Conservation (phyloP, 352 stramenopile genomes). For the Thraustotheca clavata region DNA sequence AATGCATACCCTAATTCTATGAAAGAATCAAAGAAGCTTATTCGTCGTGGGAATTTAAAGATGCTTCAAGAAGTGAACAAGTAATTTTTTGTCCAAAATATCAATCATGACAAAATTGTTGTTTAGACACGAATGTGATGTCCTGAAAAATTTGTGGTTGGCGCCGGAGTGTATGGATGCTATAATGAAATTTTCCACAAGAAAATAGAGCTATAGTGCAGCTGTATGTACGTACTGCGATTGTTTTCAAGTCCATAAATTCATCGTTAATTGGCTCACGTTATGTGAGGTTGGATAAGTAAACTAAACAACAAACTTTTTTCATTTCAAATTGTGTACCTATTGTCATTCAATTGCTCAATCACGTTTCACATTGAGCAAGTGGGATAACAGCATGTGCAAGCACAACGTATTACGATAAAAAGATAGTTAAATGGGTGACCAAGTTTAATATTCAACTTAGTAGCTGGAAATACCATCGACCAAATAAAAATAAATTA, state of each 20-base stretch:
- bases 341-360: neutral
- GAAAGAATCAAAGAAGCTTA: constrained; percentile 51
- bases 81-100: neutral
- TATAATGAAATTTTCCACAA: constrained; percentile 64
- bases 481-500: no score
- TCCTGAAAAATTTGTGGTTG: constrained; percentile 68
- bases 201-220: constrained; percentile 31
- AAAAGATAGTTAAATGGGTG: no score
- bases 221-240: no score
- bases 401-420: no score
- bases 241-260: no score
- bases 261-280: no score
- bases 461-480: no score
- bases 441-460: no score
- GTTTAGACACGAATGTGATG: constrained; percentile 36
- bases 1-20: constrained; percentile 48
- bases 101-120: neutral
- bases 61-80: constrained; percentile 49
- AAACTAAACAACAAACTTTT: no score
- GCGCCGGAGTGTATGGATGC: constrained; percentile 64
- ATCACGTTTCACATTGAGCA: neutral
- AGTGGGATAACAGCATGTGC: no score
- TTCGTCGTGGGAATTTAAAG: constrained; percentile 38
- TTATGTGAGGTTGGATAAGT: no score
- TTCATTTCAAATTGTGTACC: neutral